Base-by-base conservation (phyloP, 1,139 yeast species). In the Magnusiomyces tetraspermus region DNA sequence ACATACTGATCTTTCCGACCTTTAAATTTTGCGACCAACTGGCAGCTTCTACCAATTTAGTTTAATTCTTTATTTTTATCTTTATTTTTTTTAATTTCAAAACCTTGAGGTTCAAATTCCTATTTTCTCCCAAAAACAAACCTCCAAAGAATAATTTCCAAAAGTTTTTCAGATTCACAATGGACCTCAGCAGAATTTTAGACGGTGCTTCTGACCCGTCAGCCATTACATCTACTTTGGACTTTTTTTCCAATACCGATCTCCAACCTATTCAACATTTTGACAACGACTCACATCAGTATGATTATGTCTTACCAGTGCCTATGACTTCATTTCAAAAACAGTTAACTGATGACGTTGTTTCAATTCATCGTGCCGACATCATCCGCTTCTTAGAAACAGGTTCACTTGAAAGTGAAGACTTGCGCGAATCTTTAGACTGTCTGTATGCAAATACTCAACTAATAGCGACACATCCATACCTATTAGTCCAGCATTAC, bases 301-400 rank as follows among this genome's bases (percentile, higher is more conserved):
- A 17, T n/a, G 95, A 85, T 61, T 88, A 87, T 66, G 78, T 80
- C 66, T 72, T 90, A 43, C 88, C 95, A 0, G 86, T 95, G 3
- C 90, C 96, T 1, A 82, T 90, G 83, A 81, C 86, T 55, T 89
- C 85, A 57, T 85, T 87, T 60, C 97, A 92, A 65, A 84, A 83
- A 62, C 95, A 88, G 63, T 75, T 92, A 52, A 86, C 92, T n/a
- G 96, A 90, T 69, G 96, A 89, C 65, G 89, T 92, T 30, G 85
- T 92, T 6, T 85, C 96, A 1, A 72, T 89, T 46, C 97, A 92
- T 67, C 88, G 89, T 64, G 82, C 95, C 36, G 97, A 90, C 65
- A 87, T 92, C 53, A 72, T 90, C 61, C 83, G 88, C 68, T 88
- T 84, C 67, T 89, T 88, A 63, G 96, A 88, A 65, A 80, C 87